phyloP scores from a whole-genome alignment of 2,329 filamentous ascomycete species.

The Colletotrichum liriopes region DNA sequence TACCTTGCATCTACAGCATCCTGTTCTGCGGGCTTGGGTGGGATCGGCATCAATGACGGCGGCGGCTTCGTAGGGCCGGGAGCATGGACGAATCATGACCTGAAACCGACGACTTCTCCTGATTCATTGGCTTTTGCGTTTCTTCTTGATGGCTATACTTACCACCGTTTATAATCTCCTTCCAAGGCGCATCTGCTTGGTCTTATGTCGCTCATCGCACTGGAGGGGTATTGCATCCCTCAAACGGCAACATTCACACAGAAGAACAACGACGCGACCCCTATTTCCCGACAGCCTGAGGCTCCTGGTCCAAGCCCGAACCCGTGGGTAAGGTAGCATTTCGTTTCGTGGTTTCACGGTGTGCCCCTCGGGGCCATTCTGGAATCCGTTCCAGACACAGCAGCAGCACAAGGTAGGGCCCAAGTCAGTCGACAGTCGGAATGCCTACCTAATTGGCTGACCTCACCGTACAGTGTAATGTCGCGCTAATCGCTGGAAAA shows the following conservation, averaged over 20 bases:
- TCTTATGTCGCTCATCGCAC: neutral
- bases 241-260: neutral
- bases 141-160: neutral
- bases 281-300: neutral
- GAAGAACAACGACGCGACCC: conserved; percentile 2
- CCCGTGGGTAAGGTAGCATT: neutral
- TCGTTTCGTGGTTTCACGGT: conserved; percentile 3
- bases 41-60: conserved; percentile 10
- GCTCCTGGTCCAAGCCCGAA: neutral
- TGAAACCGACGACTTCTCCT: conserved; percentile 13
- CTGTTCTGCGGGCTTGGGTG: neutral
- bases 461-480: neutral
- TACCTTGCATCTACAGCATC: neutral
- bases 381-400: neutral
- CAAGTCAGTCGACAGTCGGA: neutral
- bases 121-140: neutral
- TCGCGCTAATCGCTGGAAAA: neutral
- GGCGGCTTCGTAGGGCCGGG: conserved; percentile 6
- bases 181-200: neutral
- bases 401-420: neutral
- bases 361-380: neutral
- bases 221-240: neutral
- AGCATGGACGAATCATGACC: conserved; percentile 5
- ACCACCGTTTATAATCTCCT: neutral
- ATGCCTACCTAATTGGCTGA: neutral